Percentiles rank a stretch among this genome's conserved stretches.
These are phyloP conservation scores for Sclerotinia glacialis DNA, from an alignment of 2,329 filamentous ascomycete genomes.

Conservation along the genomic window DNA sequence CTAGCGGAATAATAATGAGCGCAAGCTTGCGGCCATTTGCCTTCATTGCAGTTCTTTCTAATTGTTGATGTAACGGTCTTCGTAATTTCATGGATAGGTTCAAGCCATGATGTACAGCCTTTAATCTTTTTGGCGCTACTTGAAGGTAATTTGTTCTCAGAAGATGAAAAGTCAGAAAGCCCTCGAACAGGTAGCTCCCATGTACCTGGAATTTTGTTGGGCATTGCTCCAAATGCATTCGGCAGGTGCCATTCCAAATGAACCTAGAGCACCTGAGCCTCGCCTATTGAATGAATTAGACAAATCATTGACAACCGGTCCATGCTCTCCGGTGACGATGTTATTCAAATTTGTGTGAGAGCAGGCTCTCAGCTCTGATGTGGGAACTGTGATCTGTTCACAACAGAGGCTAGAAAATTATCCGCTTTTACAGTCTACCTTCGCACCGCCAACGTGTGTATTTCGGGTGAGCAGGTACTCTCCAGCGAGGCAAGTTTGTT, in stretches of 20 bases:
- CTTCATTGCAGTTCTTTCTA: neutral
- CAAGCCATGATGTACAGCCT: neutral
- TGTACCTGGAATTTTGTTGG: constrained; percentile 1
- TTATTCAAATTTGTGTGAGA: neutral
- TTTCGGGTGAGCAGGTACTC: neutral
- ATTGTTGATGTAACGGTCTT: neutral
- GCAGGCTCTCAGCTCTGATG: neutral
- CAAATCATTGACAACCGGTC: neutral
- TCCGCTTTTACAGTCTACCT: neutral
- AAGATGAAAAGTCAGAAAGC: neutral
- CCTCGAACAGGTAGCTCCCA: neutral
- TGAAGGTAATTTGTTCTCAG: neutral
- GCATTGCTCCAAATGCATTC: constrained; percentile 1
- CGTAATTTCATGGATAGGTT: neutral
- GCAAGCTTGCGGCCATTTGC: neutral
- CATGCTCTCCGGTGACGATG: neutral
- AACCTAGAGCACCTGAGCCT: neutral
- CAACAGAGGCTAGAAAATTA: neutral
- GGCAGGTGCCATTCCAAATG: neutral
- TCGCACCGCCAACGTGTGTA: neutral
- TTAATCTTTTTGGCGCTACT: neutral
- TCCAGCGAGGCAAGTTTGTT: neutral
- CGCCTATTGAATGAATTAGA: neutral
- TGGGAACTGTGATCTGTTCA: neutral
- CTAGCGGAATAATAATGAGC: neutral